These are phyloP conservation scores for Boletus bicolor DNA, from an alignment of 768 basidiomycete species.

Conservation along the genomic window DNA sequence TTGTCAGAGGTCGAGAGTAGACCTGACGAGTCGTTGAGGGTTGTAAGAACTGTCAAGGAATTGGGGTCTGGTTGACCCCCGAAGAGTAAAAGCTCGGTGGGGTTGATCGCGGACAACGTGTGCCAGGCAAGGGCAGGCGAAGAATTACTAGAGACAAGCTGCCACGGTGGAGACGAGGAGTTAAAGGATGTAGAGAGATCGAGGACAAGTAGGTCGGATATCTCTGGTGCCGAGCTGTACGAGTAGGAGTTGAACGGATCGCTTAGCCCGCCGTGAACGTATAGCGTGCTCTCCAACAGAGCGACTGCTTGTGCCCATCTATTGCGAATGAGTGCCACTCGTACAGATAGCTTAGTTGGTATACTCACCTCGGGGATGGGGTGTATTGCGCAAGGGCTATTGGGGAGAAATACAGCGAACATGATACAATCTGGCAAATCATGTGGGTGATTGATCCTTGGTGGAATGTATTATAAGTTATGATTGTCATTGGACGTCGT, in stretches of 20 bases:
- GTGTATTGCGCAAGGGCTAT: conserved; percentile 21
- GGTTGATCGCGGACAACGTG: conserved; percentile 64
- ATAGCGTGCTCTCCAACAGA: conserved; percentile 55
- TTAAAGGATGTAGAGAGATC: conserved; percentile 59
- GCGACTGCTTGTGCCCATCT: conserved; percentile 86
- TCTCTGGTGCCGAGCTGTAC: conserved; percentile 73
- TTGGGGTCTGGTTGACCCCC: conserved; percentile 73
- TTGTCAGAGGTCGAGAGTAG: conserved; percentile 46
- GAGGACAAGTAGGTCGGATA: conserved; percentile 67
- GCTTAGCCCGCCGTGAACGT: conserved; percentile 79
- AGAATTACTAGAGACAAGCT: conserved; percentile 48
- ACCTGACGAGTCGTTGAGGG: conserved; percentile 59
- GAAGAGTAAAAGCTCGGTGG: conserved; percentile 56
- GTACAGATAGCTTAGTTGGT: background rate
- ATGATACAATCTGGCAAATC: conserved; percentile 7
- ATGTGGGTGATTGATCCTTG: background rate
- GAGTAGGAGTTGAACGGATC: conserved; percentile 65
- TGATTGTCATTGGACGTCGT: conserved; percentile 6
- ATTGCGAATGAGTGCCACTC: conserved; percentile 6
- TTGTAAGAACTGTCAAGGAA: conserved; percentile 48
- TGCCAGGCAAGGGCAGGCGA: conserved; percentile 75
- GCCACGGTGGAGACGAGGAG: conserved; percentile 66
- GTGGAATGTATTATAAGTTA: conserved; percentile 11
- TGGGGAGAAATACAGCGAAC: conserved; percentile 12
- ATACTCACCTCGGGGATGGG: conserved; percentile 26